phyloP scores from a whole-genome alignment of 73 alveolate species.

The Durusdinium trenchii region DNA sequence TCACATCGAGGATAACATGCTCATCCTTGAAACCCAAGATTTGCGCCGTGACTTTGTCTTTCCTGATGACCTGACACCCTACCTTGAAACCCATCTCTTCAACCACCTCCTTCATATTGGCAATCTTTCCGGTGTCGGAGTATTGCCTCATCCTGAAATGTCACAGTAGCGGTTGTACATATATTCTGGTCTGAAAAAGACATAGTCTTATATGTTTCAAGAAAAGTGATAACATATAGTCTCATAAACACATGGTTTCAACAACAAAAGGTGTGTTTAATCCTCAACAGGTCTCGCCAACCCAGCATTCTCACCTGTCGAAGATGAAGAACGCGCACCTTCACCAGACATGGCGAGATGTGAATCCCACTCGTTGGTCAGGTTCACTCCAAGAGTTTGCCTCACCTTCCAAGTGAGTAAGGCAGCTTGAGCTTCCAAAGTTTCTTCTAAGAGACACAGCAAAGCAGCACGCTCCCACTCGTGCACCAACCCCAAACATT shows the following conservation, averaged over 20 bases:
- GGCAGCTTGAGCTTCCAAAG: neutral
- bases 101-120: neutral
- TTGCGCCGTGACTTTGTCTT: neutral
- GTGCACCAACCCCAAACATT: neutral
- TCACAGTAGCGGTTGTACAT: too few species aligned
- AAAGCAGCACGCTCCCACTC: neutral
- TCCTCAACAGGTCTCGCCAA: neutral
- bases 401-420: too few species aligned
- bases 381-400: neutral
- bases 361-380: neutral
- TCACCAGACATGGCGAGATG: neutral
- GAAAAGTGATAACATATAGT: neutral
- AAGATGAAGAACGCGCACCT: neutral
- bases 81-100: neutral
- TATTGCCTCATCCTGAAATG: neutral
- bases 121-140: neutral
- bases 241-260: neutral
- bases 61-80: neutral
- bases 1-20: neutral
- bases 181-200: too few species aligned
- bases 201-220: too few species aligned
- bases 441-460: neutral
- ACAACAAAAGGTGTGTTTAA: neutral
- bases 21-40: neutral
- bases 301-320: neutral